Evolutionary conservation across 352 stramenopile genomes (phyloP), one percentile per base, ranked within the genome.

Genomic region (Globisporangium irregulare): DNA sequence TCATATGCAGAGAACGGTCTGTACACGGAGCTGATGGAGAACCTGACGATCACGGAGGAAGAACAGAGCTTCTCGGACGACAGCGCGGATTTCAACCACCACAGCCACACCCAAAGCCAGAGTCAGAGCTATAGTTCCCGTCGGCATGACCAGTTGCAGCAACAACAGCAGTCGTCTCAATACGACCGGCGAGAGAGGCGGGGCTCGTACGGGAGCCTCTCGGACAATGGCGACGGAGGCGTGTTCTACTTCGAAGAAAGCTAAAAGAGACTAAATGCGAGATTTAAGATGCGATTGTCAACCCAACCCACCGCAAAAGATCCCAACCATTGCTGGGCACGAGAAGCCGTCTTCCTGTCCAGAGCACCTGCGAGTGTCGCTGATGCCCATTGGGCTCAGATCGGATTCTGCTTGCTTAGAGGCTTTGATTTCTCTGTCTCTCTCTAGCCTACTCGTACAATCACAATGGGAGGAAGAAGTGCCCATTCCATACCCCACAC

Each of bases 171-270:
- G 29, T 62, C 70, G 60, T 53, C 72, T 65, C 69, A 72, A 67
- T 64, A 62, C 50, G 68, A 77, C 29, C 41, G 64, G 48, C 59
- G 73, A 12, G 81, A 90, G 32, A 75, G 83, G 43, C 76, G 80
- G 10, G 76, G 73, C 7, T 92, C 84, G 32, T 89, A 82, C 62
- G 70, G 76, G 41, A 86, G 72, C 67, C 64, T 79, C 53, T 83
- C 78, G 67, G 78, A 83, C 71, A 64, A 61, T 5, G 73, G 74
- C 41, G 83, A 92, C 62, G 75, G 80, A 36, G 84, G 79, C 61
- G 86, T 92, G 64, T 92, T 92, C 75, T 73, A 89, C 77, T 90
- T 92, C 72, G 84, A 91, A 73, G 82, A 92, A 53, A 80, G 88
- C 72, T 85, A 79, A 62, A 38, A 38, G 5, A 38, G 5, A 12